These are phyloP conservation scores for Symbiodinium pilosum DNA, from an alignment of 73 alveolate genomes.

Conservation along the genomic window DNA sequence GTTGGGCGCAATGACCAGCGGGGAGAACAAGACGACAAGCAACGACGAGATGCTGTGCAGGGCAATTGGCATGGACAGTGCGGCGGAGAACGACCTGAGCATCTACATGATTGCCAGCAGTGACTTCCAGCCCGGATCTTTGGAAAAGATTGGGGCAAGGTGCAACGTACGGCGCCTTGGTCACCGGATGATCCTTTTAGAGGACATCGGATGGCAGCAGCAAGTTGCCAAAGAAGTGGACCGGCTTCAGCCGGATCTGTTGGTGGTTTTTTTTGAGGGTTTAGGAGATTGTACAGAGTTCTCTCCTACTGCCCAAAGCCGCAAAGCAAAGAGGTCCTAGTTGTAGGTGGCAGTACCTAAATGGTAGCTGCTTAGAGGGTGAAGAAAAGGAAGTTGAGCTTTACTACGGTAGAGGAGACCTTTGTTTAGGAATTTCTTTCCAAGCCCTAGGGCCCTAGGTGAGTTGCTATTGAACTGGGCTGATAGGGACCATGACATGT, in stretches of 20 bases:
- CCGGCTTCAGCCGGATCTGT: neutral
- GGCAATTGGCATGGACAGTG: too few species aligned
- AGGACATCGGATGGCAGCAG: constrained; percentile 5
- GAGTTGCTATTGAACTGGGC: neutral
- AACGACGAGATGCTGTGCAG: too few species aligned
- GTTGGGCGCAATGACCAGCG: too few species aligned
- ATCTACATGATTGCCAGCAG: neutral
- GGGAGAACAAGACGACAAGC: too few species aligned
- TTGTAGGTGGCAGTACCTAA: neutral
- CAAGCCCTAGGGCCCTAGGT: too few species aligned
- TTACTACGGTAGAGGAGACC: neutral
- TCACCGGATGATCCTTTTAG: neutral
- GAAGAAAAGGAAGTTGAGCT: neutral
- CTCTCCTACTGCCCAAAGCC: neutral
- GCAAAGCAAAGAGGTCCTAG: neutral
- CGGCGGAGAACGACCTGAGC: too few species aligned
- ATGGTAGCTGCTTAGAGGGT: too few species aligned
- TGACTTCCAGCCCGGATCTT: neutral
- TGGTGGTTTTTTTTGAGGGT: neutral
- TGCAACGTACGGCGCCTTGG: neutral
- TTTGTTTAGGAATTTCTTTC: neutral
- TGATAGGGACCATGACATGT: neutral
- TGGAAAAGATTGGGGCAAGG: neutral
- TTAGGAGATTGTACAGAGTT: neutral
- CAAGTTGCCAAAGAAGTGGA: neutral